These are phyloP conservation scores for Cylindrotheca closterium DNA, from an alignment of 108 stramenopile species.

Conservation along the genomic window DNA sequence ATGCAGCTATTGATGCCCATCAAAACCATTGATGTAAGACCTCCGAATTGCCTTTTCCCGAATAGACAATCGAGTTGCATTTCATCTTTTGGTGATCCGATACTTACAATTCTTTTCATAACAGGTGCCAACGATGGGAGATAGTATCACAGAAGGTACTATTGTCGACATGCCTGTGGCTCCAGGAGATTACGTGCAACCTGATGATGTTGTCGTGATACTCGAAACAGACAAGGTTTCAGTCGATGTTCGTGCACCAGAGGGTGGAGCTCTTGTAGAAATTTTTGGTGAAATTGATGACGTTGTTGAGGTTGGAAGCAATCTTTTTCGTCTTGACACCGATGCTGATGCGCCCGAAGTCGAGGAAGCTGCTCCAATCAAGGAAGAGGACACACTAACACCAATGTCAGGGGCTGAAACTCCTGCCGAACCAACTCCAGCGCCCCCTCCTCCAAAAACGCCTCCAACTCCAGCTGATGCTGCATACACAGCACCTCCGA, in stretches of 20 bases:
- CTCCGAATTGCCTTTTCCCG: neutral
- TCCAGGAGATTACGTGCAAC: conserved; percentile 74
- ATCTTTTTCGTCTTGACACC: conserved; percentile 89
- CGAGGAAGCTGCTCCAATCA: conserved; percentile 36
- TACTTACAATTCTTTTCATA: neutral
- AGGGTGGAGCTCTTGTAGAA: conserved; percentile 86
- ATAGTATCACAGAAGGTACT: conserved; percentile 98
- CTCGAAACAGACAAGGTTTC: conserved; percentile 99
- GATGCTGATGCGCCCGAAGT: conserved; percentile 70
- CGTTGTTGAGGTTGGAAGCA: conserved; percentile 93
- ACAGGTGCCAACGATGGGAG: conserved; percentile 89
- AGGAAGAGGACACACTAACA: conserved; percentile 35
- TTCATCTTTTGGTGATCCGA: neutral
- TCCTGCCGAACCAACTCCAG: conserved; percentile 27
- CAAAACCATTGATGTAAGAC: conserved; percentile 73
- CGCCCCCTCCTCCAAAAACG: conserved; percentile 33
- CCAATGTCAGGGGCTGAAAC: conserved; percentile 21
- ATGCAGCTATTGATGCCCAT: conserved; percentile 53
- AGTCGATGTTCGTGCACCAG: conserved; percentile 86
- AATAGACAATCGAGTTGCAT: neutral
- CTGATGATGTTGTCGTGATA: conserved; percentile 84
- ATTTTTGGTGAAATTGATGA: conserved; percentile 91
- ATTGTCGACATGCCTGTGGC: conserved; percentile 92
- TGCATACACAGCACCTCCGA: conserved; percentile 45
- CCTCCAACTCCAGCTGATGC: conserved; percentile 43